A percentile compares a stretch with the other conserved stretches of the same genome.
Evolutionary conservation across 305 asterid species (phyloP).

Genomic region (Rubia peregrina): DNA sequence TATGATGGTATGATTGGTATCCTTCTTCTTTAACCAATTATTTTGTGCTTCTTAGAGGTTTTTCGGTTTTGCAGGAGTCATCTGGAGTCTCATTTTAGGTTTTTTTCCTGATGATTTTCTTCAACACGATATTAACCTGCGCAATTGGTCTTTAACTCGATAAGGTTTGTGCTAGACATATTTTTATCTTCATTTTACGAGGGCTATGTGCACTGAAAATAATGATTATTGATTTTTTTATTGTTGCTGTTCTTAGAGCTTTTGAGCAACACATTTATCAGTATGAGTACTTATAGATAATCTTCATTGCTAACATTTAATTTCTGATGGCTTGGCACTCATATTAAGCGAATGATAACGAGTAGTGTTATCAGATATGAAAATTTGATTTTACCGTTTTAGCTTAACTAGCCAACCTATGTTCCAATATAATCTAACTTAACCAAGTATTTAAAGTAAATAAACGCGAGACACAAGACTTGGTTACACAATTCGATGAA

Average conservation of each 20-base stretch:
- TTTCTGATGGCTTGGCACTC: neutral
- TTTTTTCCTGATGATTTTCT: constrained; percentile 84
- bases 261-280: neutral
- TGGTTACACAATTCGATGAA: no score
- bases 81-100: constrained; percentile 85
- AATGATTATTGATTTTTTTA: neutral
- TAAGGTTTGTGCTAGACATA: constrained; percentile 48
- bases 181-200: neutral
- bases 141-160: constrained; percentile 75
- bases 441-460: no score
- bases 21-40: constrained; percentile 9
- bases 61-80: constrained; percentile 51
- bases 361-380: neutral
- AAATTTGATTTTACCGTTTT: no score
- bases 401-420: no score
- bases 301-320: neutral
- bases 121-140: constrained; percentile 64
- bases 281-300: neutral
- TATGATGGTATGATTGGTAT: no score
- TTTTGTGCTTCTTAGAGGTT: constrained; percentile 6
- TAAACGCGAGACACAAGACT: no score
- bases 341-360: neutral
- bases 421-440: no score
- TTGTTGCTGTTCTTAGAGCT: neutral
- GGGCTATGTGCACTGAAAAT: neutral